These are phyloP conservation scores for Pichia inconspicua DNA, from an alignment of 1,139 yeast genomes.

Conservation along the genomic window DNA sequence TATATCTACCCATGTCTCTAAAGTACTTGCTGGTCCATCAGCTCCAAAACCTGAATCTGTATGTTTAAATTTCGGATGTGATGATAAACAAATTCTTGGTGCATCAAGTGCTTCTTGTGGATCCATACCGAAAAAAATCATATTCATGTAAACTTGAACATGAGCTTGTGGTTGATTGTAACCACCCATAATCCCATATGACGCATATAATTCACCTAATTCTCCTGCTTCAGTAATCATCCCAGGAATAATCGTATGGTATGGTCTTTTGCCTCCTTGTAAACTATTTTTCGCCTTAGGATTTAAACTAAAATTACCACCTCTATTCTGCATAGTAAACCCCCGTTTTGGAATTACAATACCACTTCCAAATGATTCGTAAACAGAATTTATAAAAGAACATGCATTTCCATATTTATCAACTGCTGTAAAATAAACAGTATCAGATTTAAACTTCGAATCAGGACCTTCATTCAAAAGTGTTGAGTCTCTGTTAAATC, in stretches of 20 bases:
- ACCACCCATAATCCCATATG: slow-evolving; percentile 85
- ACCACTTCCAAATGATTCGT: slow-evolving; percentile 64
- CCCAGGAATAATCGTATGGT: slow-evolving; percentile 81
- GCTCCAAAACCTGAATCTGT: slow-evolving; percentile 54
- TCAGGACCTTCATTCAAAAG: slow-evolving; percentile 46
- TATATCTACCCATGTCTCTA: slow-evolving; percentile 50
- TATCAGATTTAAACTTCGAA: slow-evolving; percentile 60
- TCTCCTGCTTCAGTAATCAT: slow-evolving; percentile 44
- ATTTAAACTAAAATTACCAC: slow-evolving; percentile 62
- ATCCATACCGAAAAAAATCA: slow-evolving; percentile 53
- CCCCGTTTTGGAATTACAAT: slow-evolving; percentile 63
- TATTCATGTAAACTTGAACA: slow-evolving; percentile 65
- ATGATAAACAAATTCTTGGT: slow-evolving; percentile 60
- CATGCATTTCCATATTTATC: slow-evolving; percentile 75
- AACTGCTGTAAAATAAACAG: slow-evolving; percentile 65
- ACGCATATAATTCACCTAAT: slow-evolving; percentile 46
- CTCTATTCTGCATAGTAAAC: slow-evolving; percentile 69
- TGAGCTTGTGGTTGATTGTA: slow-evolving; percentile 86
- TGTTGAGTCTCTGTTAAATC: slow-evolving; percentile 36
- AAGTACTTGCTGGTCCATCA: slow-evolving; percentile 58
- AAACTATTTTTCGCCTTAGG: slow-evolving; percentile 52
- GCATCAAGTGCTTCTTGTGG: slow-evolving; percentile 75
- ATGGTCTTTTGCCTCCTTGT: slow-evolving; percentile 68
- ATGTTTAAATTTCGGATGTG: slow-evolving; percentile 37
- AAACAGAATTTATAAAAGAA: slow-evolving; percentile 73